Evolutionary conservation across 2,329 filamentous ascomycete genomes (phyloP).

Genomic region (Fusarium sp.): DNA sequence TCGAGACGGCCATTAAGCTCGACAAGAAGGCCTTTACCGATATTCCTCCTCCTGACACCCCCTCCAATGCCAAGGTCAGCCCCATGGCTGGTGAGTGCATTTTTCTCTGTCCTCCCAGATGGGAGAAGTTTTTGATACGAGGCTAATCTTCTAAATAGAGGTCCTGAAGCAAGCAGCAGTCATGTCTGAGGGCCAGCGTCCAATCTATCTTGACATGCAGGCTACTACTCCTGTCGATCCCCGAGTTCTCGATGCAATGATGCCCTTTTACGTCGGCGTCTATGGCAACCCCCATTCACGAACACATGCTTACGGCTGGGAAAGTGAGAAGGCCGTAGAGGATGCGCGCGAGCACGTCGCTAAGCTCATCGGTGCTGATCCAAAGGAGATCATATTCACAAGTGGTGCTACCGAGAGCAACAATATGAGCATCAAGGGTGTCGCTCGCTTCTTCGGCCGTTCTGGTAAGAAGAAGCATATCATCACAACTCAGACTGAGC

Average conservation of each 20-base stretch:
- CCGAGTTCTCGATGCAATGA: constrained; percentile 93
- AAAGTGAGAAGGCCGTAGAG: constrained; percentile 94
- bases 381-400: constrained; percentile 99
- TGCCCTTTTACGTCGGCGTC: constrained; percentile 90
- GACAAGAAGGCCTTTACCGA: constrained; percentile 85
- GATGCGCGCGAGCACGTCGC: constrained; percentile 85
- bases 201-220: constrained; percentile 99
- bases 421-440: constrained; percentile 99
- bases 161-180: constrained; percentile 91
- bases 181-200: constrained; percentile 90
- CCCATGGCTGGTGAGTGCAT: constrained; percentile 68
- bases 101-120: not conserved
- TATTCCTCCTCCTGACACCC: constrained; percentile 49
- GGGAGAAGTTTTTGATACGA: constrained; percentile 2
- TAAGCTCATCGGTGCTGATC: constrained; percentile 86
- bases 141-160: constrained; percentile 54
- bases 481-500: constrained; percentile 96
- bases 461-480: constrained; percentile 98
- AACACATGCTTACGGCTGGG: constrained; percentile 98
- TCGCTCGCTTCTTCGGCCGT: constrained; percentile 92
- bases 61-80: constrained; percentile 71
- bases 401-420: constrained; percentile 98
- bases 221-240: constrained; percentile 96
- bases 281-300: constrained; percentile 98
- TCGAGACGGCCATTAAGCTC: constrained; percentile 86